Percentiles rank a stretch among this genome's conserved stretches.
Conservation (phyloP, 768 basidiomycete species). For the Serpula lacrymans region DNA sequence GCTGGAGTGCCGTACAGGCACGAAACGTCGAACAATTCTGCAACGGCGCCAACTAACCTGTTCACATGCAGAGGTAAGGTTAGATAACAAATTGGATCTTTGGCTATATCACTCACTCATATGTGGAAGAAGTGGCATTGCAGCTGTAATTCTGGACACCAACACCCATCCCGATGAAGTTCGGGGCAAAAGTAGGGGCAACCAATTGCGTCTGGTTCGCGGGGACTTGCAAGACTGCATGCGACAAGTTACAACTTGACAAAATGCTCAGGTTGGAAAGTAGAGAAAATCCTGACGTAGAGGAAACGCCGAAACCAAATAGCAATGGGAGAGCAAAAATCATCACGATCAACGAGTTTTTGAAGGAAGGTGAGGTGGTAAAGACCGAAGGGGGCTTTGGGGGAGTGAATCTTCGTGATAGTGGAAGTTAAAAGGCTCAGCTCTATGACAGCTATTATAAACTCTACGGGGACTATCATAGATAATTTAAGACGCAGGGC, state of each 20-base stretch:
- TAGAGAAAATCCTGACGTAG: neutral
- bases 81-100: neutral
- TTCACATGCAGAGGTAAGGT: constrained; percentile 2
- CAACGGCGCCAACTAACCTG: constrained; percentile 48
- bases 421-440: too few relatives aligned
- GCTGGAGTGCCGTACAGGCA: constrained; percentile 36
- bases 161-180: constrained; percentile 44
- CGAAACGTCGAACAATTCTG: constrained; percentile 53
- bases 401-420: too few relatives aligned
- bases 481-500: too few relatives aligned
- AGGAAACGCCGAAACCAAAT: too few relatives aligned
- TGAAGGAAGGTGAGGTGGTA: too few relatives aligned
- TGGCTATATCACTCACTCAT: constrained; percentile 35
- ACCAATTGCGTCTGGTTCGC: constrained; percentile 30
- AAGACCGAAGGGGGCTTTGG: too few relatives aligned
- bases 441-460: too few relatives aligned
- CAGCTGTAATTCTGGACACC: constrained; percentile 60
- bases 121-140: constrained; percentile 36
- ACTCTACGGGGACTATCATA: too few relatives aligned
- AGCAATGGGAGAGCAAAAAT: too few relatives aligned
- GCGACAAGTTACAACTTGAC: constrained; percentile 21
- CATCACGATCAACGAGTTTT: too few relatives aligned
- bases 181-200: constrained; percentile 31
- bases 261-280: neutral
- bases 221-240: constrained; percentile 22